Evolutionary conservation across 257 asterid genomes (phyloP).

Genomic region (Penstemon barbatus): DNA sequence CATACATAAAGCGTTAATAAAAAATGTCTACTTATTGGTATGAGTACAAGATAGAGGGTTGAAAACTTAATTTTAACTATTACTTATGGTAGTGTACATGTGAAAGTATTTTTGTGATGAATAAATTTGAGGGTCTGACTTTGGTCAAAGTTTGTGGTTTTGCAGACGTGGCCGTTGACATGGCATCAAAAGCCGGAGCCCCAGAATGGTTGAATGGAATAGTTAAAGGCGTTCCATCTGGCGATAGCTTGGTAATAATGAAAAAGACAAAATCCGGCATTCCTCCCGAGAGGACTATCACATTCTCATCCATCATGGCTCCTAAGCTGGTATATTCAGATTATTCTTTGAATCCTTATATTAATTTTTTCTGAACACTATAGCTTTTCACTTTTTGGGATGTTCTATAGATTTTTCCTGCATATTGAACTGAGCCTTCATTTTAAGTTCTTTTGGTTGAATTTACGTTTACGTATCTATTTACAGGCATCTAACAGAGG

Average conservation of each 20-base stretch:
- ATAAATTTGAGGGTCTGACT: constrained; percentile 6
- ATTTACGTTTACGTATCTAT: constrained; percentile 6
- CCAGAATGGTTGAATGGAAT: constrained; percentile 87
- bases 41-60: not conserved
- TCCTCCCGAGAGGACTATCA: constrained; percentile 85
- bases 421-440: not conserved
- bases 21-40: not conserved
- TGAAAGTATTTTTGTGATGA: constrained; percentile 7
- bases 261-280: constrained; percentile 76
- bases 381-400: not conserved
- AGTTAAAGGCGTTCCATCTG: constrained; percentile 95
- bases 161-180: constrained; percentile 77
- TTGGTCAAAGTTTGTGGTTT: constrained; percentile 24
- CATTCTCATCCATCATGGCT: constrained; percentile 83
- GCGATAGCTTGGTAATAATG: constrained; percentile 86
- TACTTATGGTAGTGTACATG: not conserved
- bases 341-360: not conserved
- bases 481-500: constrained; percentile 86
- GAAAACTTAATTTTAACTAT: not conserved
- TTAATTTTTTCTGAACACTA: not conserved
- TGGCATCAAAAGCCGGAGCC: constrained; percentile 86
- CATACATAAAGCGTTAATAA: not conserved
- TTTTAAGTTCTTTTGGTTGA: not conserved
- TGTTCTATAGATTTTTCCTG: not conserved
- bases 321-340: constrained; percentile 73